These are phyloP conservation scores for Calocybe gangraenosa DNA, from an alignment of 768 basidiomycete genomes.

Conservation along the genomic window DNA sequence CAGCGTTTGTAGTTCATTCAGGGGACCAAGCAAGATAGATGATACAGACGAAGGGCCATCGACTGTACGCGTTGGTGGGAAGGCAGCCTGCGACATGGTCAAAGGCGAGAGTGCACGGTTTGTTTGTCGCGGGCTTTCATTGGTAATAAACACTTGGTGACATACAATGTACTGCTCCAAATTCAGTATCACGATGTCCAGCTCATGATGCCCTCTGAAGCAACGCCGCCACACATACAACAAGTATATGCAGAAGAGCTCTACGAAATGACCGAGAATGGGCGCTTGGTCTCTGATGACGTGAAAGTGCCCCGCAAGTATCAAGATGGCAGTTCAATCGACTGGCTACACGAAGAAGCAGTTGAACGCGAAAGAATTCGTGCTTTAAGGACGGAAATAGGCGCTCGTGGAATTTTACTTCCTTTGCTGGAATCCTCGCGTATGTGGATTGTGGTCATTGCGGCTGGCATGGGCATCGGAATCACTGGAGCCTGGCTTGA, in stretches of 20 bases:
- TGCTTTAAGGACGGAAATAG: conserved; percentile 43
- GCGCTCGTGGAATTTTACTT: conserved; percentile 50
- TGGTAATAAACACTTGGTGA: conserved; percentile 8
- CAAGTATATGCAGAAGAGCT: conserved; percentile 31
- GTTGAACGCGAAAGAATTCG: conserved; percentile 56
- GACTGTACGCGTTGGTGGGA: conserved; percentile 5
- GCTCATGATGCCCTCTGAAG: conserved; percentile 7
- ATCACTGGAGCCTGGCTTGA: conserved; percentile 69
- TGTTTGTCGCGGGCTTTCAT: conserved; percentile 10
- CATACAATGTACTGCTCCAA: too few species aligned
- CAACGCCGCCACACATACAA: conserved; percentile 15
- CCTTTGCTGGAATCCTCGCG: conserved; percentile 54
- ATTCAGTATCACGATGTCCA: too few species aligned
- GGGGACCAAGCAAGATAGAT: conserved; percentile 53
- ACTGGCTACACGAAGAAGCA: conserved; percentile 67
- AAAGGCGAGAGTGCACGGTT: not conserved
- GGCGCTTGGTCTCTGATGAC: conserved; percentile 26
- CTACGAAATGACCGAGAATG: conserved; percentile 44
- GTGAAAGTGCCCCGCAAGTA: conserved; percentile 36
- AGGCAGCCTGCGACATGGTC: conserved; percentile 14
- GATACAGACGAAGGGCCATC: conserved; percentile 46
- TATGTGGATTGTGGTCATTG: conserved; percentile 65
- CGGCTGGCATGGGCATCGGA: conserved; percentile 65
- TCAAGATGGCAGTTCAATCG: conserved; percentile 58
- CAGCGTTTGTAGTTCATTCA: conserved; percentile 58